Base-by-base conservation (phyloP, 2,329 filamentous ascomycete genomes). In the Aureobasidium sp. region DNA sequence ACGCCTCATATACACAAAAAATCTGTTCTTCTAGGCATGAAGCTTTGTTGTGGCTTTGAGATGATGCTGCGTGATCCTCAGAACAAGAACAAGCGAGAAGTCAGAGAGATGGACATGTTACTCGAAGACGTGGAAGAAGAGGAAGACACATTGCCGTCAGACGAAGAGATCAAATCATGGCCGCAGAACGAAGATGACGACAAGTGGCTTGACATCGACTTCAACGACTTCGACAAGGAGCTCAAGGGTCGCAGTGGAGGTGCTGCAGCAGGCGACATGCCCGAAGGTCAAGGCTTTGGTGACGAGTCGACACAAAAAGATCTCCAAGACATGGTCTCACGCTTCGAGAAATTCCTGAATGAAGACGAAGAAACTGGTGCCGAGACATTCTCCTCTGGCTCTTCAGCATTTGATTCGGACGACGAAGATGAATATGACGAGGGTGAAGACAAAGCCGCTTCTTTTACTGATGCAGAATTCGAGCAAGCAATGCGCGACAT, bases 171-270 rank as follows among this genome's bases (percentile, higher is more conserved):
- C 10, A 73, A 75, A 29, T 68, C 72, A 1, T 97, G 94, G 93
- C 78, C 81, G 2, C 75, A 78, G 34, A 80, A 78, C n/a, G 84
- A 93, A 55, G 93, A 97, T 64, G 85, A 91, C 68, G 94, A 97
- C 68, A 82, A 84, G 26, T 99, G 94, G 94, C 80, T 99, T 66
- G 87, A 97, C 68, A 95, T 99, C 62, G 87, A 92, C 70, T 97
- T 91, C 67, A 83, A 88, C 20, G 91, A 97, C 65, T 91, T 99
- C 62, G 92, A 97, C 69, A 81, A 82, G 32, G 91, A 97, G 71
- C 77, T 99, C 1, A 78, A 79, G 61, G 84, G 83, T 1, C 81
- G 82, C 0, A 78, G 76, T 51, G 68, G 63, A 17, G 64, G 70
- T 48, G 65, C 20, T 5, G 13, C 60, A 26, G 8, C 34, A 26